Conservation (phyloP, 306 rosid species). For the Vachellia collinsii region DNA sequence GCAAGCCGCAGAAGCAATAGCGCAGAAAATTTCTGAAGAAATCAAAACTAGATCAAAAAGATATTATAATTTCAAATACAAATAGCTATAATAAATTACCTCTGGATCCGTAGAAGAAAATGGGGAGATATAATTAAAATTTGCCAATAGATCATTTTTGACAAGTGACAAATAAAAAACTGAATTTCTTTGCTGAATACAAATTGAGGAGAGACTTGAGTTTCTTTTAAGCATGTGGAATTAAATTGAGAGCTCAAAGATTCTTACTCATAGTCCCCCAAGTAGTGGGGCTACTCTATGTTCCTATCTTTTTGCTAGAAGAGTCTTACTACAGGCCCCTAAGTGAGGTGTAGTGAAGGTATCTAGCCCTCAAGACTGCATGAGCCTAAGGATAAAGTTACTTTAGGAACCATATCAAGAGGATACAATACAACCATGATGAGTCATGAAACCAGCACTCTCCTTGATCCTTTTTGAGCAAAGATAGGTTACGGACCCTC, state of each 20-base stretch:
- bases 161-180: not conserved
- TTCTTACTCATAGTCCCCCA: not conserved
- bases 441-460: not conserved
- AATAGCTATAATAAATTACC: constrained; percentile 13
- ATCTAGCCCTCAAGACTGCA: not conserved
- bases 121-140: not conserved
- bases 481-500: not conserved
- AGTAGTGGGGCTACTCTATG: not conserved
- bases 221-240: constrained; percentile 11
- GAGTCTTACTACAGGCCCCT: not conserved
- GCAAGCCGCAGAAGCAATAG: constrained; percentile 88
- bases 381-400: not conserved
- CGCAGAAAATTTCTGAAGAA: constrained; percentile 78
- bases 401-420: not conserved
- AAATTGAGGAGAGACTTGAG: constrained; percentile 26
- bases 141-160: not conserved
- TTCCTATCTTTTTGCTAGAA: not conserved
- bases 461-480: not conserved
- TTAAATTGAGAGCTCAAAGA: not conserved
- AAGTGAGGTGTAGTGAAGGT: not conserved
- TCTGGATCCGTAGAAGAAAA: constrained; percentile 7
- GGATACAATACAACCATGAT: not conserved
- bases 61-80: constrained; percentile 24
- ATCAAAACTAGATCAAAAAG: constrained; percentile 45
- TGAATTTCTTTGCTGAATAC: constrained; percentile 24